A percentile compares a stretch with the other conserved stretches of the same genome.
These are phyloP conservation scores for Coemansia sp. DNA, from an alignment of 192 early-diverging fungal genomes.

Conservation along the genomic window DNA sequence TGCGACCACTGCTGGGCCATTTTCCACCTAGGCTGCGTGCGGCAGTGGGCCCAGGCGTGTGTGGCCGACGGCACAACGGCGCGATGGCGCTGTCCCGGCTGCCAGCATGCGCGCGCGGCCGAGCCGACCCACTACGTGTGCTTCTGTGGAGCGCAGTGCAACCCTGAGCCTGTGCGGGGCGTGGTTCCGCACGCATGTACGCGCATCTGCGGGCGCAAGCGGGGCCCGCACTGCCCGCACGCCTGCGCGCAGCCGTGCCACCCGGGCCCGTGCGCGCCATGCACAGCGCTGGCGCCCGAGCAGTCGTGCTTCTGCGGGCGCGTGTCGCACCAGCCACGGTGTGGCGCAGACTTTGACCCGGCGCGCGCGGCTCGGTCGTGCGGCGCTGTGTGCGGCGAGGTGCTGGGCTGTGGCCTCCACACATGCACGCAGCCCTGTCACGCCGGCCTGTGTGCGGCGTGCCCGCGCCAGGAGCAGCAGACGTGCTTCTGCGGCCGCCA, in stretches of 20 bases:
- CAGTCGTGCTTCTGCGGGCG: constrained; percentile 87
- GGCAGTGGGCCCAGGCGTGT: constrained; percentile 78
- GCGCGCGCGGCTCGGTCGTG: constrained; percentile 69
- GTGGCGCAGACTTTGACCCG: constrained; percentile 71
- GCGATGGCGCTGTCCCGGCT: constrained; percentile 92
- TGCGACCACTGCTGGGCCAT: constrained; percentile 89
- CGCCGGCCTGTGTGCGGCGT: constrained; percentile 70
- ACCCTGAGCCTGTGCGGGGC: constrained; percentile 70
- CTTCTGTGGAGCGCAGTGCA: constrained; percentile 83
- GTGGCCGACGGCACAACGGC: constrained; percentile 25
- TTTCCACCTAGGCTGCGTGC: constrained; percentile 87
- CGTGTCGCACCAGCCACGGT: constrained; percentile 67
- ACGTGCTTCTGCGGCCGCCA: constrained; percentile 73
- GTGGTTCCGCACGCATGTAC: constrained; percentile 87
- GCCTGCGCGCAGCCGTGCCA: constrained; percentile 84
- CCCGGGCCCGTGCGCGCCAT: constrained; percentile 94
- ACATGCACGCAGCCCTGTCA: constrained; percentile 70
- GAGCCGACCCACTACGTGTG: constrained; percentile 80
- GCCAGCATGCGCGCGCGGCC: constrained; percentile 70
- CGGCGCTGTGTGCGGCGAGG: constrained; percentile 67
- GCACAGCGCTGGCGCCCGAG: constrained; percentile 76
- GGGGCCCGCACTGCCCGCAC: constrained; percentile 73
- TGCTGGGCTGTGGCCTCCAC: constrained; percentile 76
- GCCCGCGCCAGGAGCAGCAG: constrained; percentile 60
- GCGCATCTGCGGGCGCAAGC: constrained; percentile 67